Evolutionary conservation across 2,329 filamentous ascomycete species (phyloP), one percentile per base, ranked within the genome.

Genomic region (Whalleya microplaca): DNA sequence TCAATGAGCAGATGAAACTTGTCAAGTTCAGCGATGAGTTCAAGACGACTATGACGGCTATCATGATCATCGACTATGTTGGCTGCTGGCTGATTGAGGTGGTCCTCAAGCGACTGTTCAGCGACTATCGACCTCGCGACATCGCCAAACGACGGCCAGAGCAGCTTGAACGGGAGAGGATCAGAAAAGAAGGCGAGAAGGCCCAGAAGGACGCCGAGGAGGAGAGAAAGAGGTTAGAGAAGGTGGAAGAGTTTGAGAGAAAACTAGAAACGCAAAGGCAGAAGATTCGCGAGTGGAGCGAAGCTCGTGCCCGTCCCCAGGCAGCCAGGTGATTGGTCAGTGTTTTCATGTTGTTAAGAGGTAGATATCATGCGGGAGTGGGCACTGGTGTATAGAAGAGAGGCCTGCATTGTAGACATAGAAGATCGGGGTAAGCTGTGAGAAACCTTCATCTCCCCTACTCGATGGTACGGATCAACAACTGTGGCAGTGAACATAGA

Each of bases 1-100:
- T 99, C 75, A 99, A 98, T 76, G 84, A 94, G 75, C 88, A 91
- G 75, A 88, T 99, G 78, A 92, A 90, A 70, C 86, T 99, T 0
- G 95, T 99, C 3, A 91, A 91, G 2, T 99, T 99, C 75, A 89
- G 81, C 29, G 82, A 81, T 2, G 91, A 96, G 67, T 99, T 99
- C 84, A 96, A 96, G 81, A 72, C 83, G 43, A 94, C 89, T 50
- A 87, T 99, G 79, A 96, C 92, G 0, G 75, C 78, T 0, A 82
- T 91, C 68, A 99, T 99, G 95, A 74, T 93, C 6, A 68, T 94
- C 37, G 95, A 99, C 75, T 99, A 93, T 71, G 84, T 78, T 1
- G 89, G 88, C 14, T 99, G 95, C 79, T 98, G 86, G 80, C 59
- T 91, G 37, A 90, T 98, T 58, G 95, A 99, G 77, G 88, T 93